These are phyloP conservation scores for Guillardia theta DNA, from an alignment of 78 protist species.

Conservation along the genomic window DNA sequence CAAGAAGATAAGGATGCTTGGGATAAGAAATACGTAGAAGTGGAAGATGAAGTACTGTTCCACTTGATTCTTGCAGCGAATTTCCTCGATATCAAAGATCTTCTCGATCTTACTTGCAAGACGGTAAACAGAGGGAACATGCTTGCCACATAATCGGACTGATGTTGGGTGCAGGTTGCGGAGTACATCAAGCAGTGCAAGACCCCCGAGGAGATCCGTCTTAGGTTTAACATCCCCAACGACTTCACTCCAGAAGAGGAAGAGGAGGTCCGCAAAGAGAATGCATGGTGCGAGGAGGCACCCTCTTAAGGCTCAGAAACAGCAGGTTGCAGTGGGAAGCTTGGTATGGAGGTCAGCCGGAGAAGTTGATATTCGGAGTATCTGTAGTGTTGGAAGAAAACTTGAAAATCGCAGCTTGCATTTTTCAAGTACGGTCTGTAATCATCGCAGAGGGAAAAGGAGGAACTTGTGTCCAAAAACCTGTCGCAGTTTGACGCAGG, in stretches of 20 bases:
- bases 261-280: constrained; percentile 55
- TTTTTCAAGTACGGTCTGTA: no score
- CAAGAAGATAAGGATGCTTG: constrained; percentile 17
- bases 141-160: neutral
- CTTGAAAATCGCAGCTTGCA: no score
- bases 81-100: constrained; percentile 20
- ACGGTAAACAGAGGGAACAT: neutral
- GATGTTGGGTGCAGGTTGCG: neutral
- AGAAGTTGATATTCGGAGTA: no score
- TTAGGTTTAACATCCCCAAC: constrained; percentile 51
- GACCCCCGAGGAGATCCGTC: constrained; percentile 57
- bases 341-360: no score
- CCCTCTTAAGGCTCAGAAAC: neutral
- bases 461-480: no score
- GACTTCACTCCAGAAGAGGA: constrained; percentile 63
- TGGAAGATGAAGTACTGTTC: constrained; percentile 25
- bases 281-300: constrained; percentile 55
- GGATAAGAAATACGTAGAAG: constrained; percentile 30
- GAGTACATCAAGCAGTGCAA: constrained; percentile 51
- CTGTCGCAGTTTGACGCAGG: no score
- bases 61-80: constrained; percentile 19
- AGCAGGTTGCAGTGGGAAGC: no score
- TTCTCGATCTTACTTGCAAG: constrained; percentile 35
- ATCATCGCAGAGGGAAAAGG: no score
- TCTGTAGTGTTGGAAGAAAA: no score